A percentile compares a stretch with the other conserved stretches of the same genome.
Conservation (phyloP, 257 asterid species). For the Plantago elongata region DNA sequence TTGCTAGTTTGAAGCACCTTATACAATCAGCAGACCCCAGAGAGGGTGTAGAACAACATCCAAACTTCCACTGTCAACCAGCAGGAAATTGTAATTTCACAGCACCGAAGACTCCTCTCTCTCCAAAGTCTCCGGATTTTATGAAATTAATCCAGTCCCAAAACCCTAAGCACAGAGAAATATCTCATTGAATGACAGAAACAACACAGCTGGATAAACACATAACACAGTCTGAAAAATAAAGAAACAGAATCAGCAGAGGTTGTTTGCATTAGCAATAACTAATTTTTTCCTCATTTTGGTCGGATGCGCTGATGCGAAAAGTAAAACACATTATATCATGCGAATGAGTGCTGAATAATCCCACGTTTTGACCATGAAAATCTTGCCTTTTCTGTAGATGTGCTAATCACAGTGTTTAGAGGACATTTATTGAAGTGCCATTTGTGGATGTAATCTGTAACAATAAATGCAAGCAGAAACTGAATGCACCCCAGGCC, state of each 20-base stretch:
- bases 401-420: too few relatives aligned
- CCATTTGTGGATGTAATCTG: background rate
- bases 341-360: too few relatives aligned
- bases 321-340: too few relatives aligned
- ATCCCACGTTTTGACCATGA: too few relatives aligned
- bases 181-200: slow-evolving; percentile 18
- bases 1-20: slow-evolving; percentile 15
- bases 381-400: too few relatives aligned
- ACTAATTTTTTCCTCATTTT: too few relatives aligned
- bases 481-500: background rate
- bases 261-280: too few relatives aligned
- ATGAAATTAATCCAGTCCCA: slow-evolving; percentile 31
- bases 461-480: background rate
- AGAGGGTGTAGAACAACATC: slow-evolving; percentile 6
- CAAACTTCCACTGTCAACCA: slow-evolving; percentile 27
- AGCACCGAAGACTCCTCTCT: slow-evolving; percentile 25
- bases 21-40: slow-evolving; percentile 12
- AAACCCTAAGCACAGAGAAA: slow-evolving; percentile 30
- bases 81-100: slow-evolving; percentile 6
- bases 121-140: slow-evolving; percentile 26
- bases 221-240: background rate
- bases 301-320: too few relatives aligned
- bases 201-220: background rate
- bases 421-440: background rate
- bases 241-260: background rate